Evolutionary conservation across 495 filamentous ascomycete genomes (phyloP).

Genomic region (Penicillium simplicissimum): DNA sequence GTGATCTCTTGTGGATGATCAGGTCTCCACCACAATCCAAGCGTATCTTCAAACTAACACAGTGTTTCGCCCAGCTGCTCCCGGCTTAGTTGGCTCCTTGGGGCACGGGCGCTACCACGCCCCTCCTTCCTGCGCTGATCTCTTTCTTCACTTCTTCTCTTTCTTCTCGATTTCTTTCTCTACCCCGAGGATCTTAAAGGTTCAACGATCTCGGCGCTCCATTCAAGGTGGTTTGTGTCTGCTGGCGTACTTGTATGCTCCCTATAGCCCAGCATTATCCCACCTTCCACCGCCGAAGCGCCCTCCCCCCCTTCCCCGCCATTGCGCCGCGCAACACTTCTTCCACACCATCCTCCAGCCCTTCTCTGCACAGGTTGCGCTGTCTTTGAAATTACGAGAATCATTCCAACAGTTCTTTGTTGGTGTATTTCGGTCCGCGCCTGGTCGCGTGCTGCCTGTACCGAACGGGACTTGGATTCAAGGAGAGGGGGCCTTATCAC

Average conservation of each 20-base stretch:
- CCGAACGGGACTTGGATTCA: constrained; percentile 1
- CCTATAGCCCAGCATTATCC: neutral
- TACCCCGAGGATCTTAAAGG: neutral
- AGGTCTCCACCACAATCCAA: neutral
- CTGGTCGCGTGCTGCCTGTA: constrained; percentile 2
- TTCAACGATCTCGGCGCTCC: neutral
- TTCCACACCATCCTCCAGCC: neutral
- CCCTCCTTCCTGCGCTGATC: constrained; percentile 11
- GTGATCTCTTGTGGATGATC: neutral
- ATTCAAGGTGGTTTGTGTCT: neutral
- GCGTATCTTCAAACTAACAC: neutral
- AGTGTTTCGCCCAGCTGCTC: neutral
- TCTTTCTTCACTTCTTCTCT: neutral
- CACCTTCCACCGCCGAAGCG: neutral
- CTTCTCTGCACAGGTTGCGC: neutral
- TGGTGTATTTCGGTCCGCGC: neutral
- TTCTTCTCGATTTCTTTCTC: constrained; percentile 13
- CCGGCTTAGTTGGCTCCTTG: neutral
- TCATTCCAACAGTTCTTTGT: neutral
- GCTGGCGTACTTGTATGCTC: neutral
- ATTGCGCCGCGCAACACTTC: constrained; percentile 7
- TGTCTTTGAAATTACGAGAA: neutral
- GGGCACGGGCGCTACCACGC: constrained; percentile 20
- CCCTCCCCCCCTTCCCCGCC: constrained; percentile 10
- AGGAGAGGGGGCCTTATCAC: constrained; percentile 8